Evolutionary conservation across 495 filamentous ascomycete species (phyloP), one percentile per base, ranked within the genome.

Genomic region (Podospora pseudoanserina): DNA sequence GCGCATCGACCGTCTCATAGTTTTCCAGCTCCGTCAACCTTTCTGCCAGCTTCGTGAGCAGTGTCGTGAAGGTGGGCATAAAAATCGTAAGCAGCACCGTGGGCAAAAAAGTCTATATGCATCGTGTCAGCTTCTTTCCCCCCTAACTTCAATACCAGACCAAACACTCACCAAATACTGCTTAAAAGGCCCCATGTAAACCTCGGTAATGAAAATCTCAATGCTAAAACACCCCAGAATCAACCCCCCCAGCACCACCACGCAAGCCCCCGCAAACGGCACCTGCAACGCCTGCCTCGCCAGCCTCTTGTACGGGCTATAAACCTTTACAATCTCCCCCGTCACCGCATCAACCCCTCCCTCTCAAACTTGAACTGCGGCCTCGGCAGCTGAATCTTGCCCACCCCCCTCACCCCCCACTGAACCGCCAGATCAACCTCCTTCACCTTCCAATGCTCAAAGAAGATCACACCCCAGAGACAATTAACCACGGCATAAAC

Each of bases 381-480:
- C 62, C 94, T 82, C 56, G 89, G 91, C 13, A 83, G 85, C 72
- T 94, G 90, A 64, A 98, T 92, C 44, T 85, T 87, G 4, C 92
- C 93, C 19, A 97, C 92, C 16, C 91, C 91, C 56, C 91, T 90
- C 13, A 97, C 94, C 26, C 93, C 91, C 95, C 95, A 99, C 58
- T 92, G 89, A 44, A 97, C 89, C 23, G 91, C 91, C 13, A 98
- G 82, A 77, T 99, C 96, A 15, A 90, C 83, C 77, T 99, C 94
- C 79, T 97, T 92, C 67, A 91, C 90, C 80, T 95, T 97, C 95
- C 95, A 99, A 76, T 92, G 97, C 78, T 99, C 95, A 54, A 96
- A 90, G 73, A 99, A 98, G 23, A 94, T 80, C 2, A 96, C 88
- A 64, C 90, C 90, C 94, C 94, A 97, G 4, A 98, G 81, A 34